Evolutionary conservation across 2,329 filamentous ascomycete genomes (phyloP).

Genomic region (Colletotrichum australisinense): DNA sequence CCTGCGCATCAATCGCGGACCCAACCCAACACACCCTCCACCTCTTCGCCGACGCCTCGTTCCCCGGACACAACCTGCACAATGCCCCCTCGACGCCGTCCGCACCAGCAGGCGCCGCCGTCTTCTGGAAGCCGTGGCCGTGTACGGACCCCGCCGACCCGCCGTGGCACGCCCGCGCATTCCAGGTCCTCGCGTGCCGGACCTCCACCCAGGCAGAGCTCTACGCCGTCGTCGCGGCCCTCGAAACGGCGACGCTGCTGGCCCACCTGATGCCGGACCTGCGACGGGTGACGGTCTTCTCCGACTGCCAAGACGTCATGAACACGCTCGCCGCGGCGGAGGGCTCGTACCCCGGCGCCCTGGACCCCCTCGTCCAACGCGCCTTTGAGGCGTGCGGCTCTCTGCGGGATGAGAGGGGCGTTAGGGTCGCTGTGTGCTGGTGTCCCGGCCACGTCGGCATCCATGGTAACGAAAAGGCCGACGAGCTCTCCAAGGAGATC

Average conservation of each 20-base stretch:
- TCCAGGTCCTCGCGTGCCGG: background rate
- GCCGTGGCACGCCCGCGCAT: background rate
- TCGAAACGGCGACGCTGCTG: conserved; percentile 12
- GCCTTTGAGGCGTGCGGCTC: conserved; percentile 7
- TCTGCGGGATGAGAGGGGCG: background rate
- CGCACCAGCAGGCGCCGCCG: conserved; percentile 1
- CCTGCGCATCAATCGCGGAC: background rate
- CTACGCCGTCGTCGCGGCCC: background rate
- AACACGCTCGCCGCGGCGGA: background rate
- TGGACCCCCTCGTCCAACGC: conserved; percentile 12
- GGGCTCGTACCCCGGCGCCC: background rate
- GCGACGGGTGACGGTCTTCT: background rate
- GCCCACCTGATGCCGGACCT: conserved; percentile 1
- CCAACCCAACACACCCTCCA: background rate
- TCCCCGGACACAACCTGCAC: background rate
- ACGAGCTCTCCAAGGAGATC: background rate
- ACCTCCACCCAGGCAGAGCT: background rate
- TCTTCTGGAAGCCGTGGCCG: conserved; percentile 15
- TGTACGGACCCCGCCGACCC: background rate
- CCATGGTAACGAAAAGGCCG: conserved; percentile 10
- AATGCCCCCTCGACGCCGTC: background rate
- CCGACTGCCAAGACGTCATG: conserved; percentile 18
- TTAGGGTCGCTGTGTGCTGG: conserved; percentile 2
- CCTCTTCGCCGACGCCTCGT: conserved; percentile 23
- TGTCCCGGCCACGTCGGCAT: conserved; percentile 21